Conservation (phyloP, 345 rosid species). For the Murraya koenigii region DNA sequence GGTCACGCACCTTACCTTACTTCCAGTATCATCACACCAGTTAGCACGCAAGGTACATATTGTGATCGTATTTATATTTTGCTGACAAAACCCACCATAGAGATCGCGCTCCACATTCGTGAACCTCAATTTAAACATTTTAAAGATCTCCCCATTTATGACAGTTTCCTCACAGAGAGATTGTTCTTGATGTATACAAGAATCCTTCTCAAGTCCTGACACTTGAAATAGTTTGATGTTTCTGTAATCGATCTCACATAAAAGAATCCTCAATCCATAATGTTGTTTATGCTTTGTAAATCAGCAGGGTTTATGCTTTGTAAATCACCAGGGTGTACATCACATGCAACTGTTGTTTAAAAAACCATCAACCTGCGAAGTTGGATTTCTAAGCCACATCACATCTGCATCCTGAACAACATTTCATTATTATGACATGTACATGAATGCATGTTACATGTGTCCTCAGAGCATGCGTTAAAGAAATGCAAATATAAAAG, state of each 20-base stretch:
- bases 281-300: neutral
- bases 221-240: constrained; percentile 18
- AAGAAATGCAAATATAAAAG: neutral
- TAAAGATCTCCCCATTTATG: neutral
- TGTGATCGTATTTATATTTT: constrained; percentile 18
- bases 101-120: constrained; percentile 5
- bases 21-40: constrained; percentile 36
- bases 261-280: constrained; percentile 37
- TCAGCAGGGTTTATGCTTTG: neutral
- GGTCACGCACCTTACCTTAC: constrained; percentile 42
- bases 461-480: too few relatives aligned
- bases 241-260: constrained; percentile 16
- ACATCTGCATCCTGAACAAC: constrained; percentile 49
- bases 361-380: constrained; percentile 1
- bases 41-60: constrained; percentile 37
- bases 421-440: neutral
- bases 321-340: constrained; percentile 6
- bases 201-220: constrained; percentile 15
- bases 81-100: constrained; percentile 33
- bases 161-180: constrained; percentile 20
- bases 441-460: neutral
- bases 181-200: constrained; percentile 18
- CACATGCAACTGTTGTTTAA: constrained; percentile 31
- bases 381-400: constrained; percentile 60
- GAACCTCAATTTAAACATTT: neutral